Evolutionary conservation across 805 yeast species (phyloP).

Genomic region (Candida argentea): DNA sequence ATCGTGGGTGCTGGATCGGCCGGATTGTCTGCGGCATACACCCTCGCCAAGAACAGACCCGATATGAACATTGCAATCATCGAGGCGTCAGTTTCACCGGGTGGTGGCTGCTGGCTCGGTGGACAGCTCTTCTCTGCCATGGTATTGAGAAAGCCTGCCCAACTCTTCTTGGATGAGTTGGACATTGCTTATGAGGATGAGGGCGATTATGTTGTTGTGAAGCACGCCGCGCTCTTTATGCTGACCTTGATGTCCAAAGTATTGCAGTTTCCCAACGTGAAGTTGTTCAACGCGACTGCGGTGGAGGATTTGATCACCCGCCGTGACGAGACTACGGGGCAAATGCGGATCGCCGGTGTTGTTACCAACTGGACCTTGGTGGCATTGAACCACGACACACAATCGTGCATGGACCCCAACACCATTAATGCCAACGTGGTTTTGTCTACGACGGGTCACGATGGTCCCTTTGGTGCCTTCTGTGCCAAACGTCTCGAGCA

Average conservation of each 20-base stretch:
- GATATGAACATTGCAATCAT: conserved; percentile 64
- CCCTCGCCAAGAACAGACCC: conserved; percentile 63
- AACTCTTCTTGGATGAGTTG: conserved; percentile 52
- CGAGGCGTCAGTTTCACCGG: conserved; percentile 68
- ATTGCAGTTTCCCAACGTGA: conserved; percentile 61
- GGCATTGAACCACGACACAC: conserved; percentile 63
- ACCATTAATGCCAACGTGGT: conserved; percentile 59
- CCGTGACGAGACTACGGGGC: conserved; percentile 44
- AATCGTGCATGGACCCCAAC: conserved; percentile 77
- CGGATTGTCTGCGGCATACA: conserved; percentile 69
- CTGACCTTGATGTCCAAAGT: conserved; percentile 64
- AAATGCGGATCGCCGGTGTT: conserved; percentile 63
- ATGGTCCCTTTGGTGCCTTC: conserved; percentile 78
- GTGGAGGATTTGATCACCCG: conserved; percentile 75
- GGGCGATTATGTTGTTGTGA: conserved; percentile 71
- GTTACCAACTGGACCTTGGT: conserved; percentile 81
- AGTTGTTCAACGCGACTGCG: conserved; percentile 70
- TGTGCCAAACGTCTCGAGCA: conserved; percentile 52
- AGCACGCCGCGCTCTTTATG: conserved; percentile 71
- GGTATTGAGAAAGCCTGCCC: conserved; percentile 76
- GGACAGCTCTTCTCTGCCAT: conserved; percentile 71
- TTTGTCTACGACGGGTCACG: conserved; percentile 70
- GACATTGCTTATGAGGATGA: conserved; percentile 66
- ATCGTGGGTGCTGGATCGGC: conserved; percentile 75
- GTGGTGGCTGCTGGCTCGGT: conserved; percentile 75